These are phyloP conservation scores for Aegilops sharonensis DNA, from an alignment of 176 grass and related monocot species.

Conservation along the genomic window DNA sequence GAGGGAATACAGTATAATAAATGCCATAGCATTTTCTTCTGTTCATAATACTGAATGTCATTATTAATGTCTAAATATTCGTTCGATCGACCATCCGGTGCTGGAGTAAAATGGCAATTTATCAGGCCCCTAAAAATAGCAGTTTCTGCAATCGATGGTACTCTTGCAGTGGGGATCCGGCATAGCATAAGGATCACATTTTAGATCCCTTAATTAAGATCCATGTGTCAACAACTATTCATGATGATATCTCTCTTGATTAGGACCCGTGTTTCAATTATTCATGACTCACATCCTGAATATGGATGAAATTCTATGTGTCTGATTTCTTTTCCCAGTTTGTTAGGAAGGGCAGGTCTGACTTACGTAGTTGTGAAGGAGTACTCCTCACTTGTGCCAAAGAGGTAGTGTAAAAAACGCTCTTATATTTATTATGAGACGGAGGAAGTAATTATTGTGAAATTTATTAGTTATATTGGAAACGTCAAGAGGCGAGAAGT, in stretches of 20 bases:
- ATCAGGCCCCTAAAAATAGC: neutral
- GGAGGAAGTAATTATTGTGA: no score
- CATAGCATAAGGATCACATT: neutral
- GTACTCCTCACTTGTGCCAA: no score
- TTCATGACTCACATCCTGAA: neutral
- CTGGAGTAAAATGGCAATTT: neutral
- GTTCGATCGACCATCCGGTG: neutral
- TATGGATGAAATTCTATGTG: neutral
- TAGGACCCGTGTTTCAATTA: neutral
- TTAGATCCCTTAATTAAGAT: neutral
- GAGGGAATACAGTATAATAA: no score
- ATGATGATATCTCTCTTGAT: neutral
- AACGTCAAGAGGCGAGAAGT: neutral
- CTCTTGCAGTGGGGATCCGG: neutral
- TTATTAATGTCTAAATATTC: conserved; percentile 15
- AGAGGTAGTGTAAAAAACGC: no score
- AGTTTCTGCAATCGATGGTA: neutral
- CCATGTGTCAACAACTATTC: neutral
- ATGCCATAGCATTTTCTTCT: neutral
- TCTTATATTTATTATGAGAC: no score
- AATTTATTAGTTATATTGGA: neutral
- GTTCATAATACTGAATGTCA: neutral
- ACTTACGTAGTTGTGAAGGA: no score
- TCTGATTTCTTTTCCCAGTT: neutral
- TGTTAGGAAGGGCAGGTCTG: neutral